Conservation (phyloP, 148 eudicot species). For the Camellia lanceoleosa region DNA sequence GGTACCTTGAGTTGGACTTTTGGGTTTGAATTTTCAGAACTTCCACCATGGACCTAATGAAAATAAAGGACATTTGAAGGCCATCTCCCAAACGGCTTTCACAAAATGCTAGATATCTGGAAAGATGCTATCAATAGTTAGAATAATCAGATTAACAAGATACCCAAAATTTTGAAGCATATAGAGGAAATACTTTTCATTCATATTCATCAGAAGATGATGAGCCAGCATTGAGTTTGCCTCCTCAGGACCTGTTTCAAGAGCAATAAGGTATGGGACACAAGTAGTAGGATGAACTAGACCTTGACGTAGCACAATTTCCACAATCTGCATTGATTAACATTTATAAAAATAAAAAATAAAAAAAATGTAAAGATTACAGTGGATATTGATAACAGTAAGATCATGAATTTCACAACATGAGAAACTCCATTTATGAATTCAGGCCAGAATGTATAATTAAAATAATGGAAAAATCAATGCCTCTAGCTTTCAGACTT, state of each 20-base stretch:
- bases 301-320: too few relatives aligned
- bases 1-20: constrained; percentile 40
- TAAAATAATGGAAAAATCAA: background rate
- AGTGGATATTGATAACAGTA: background rate
- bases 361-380: too few relatives aligned
- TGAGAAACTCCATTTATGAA: background rate
- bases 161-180: background rate
- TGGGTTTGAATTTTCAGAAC: constrained; percentile 28
- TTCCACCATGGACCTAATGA: constrained; percentile 61
- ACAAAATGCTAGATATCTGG: constrained; percentile 86
- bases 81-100: constrained; percentile 99
- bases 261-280: constrained; percentile 92
- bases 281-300: constrained; percentile 98
- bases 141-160: constrained; percentile 20
- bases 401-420: constrained; percentile 2
- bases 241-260: constrained; percentile 92
- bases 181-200: constrained; percentile 66
- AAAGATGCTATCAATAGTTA: constrained; percentile 27
- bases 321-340: too few relatives aligned
- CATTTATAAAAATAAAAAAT: too few relatives aligned
- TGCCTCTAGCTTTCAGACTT: background rate
- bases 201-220: constrained; percentile 92
- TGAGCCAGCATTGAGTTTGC: constrained; percentile 84
- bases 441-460: background rate
- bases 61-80: constrained; percentile 83